Evolutionary conservation across 352 stramenopile genomes (phyloP), one percentile per base, ranked within the genome.

Genomic region (Globisporangium irregulare): DNA sequence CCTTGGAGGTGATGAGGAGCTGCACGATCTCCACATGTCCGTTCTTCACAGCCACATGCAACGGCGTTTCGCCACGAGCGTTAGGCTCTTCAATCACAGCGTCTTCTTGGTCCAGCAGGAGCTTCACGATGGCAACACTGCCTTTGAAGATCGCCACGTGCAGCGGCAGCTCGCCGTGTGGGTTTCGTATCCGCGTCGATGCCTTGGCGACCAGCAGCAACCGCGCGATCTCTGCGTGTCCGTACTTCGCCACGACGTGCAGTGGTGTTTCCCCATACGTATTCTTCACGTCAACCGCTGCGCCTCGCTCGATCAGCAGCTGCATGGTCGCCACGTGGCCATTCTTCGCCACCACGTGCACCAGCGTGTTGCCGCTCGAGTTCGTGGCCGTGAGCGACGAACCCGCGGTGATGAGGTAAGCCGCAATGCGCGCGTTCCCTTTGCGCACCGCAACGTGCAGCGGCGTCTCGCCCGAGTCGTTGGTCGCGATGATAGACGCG

Each of bases 321-420:
- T 86, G 57, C 25, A 91, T 80, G 46, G 92, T 80, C 14, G 90
- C 89, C 22, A 91, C 61, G 70, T 98, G 86, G 12, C 95, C 96
- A 55, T 89, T 91, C 72, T 90, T 83, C 6, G 86, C 88, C 8
- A 93, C 94, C 4, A 97, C 86, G 75, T 98, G 92, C 20, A 98
- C 76, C 9, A 89, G 86, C 10, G 92, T 98, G 3, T 96, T 80
- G 63, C 87, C 91, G 62, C 98, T 62, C 46, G 67, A 66, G 56
- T 32, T 50, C 6, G 72, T 71, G 48, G 71, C 66, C 3, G 43
- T 55, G 59, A 78, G 55, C 8, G 69, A 68, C 46, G 71, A 62
- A 8, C 72, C 63, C 1, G 64, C 68, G n/a, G 72, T 73, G 4
- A 76, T 24, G 10, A 78, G 59, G 8, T 69, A 69, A 25, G 54